phyloP scores from a whole-genome alignment of 495 filamentous ascomycete species.

The Pseudoneurospora amorphoporcata region DNA sequence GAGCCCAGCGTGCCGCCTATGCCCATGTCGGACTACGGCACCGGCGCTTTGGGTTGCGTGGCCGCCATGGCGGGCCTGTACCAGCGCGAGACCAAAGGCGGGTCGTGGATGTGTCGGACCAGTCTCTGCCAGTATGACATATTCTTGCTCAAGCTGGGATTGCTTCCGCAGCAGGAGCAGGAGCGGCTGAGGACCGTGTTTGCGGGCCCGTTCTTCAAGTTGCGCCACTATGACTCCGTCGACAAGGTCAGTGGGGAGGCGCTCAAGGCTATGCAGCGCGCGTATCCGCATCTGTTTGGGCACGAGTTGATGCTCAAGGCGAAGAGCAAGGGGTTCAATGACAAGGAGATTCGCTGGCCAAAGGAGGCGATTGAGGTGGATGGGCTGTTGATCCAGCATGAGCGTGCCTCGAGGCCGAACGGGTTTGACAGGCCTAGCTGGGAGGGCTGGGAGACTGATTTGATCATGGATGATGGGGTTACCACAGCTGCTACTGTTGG shows the following conservation, averaged over 20 bases:
- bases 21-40: slow-evolving; percentile 75
- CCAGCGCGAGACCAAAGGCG: slow-evolving; percentile 49
- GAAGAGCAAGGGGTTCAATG: slow-evolving; percentile 39
- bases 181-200: slow-evolving; percentile 42
- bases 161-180: slow-evolving; percentile 48
- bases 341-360: slow-evolving; percentile 37
- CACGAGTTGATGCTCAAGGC: slow-evolving; percentile 31
- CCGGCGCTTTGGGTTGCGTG: slow-evolving; percentile 54
- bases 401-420: slow-evolving; percentile 46
- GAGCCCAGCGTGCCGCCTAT: slow-evolving; percentile 71
- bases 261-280: slow-evolving; percentile 47
- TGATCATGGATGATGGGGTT: slow-evolving; percentile 3
- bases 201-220: slow-evolving; percentile 45
- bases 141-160: slow-evolving; percentile 52
- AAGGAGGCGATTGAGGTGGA: slow-evolving; percentile 41
- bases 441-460: slow-evolving; percentile 40
- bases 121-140: slow-evolving; percentile 54
- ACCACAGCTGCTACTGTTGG: slow-evolving; percentile 11
- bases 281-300: slow-evolving; percentile 41
- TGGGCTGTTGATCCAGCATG: slow-evolving; percentile 42
- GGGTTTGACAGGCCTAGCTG: slow-evolving; percentile 44
- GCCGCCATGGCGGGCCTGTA: slow-evolving; percentile 55
- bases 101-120: slow-evolving; percentile 54
- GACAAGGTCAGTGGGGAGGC: slow-evolving; percentile 61
- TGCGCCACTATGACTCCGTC: slow-evolving; percentile 61